Evolutionary conservation across 2,329 filamentous ascomycete genomes (phyloP), one percentile per base, ranked within the genome.

Genomic region (Neurospora crassa): DNA sequence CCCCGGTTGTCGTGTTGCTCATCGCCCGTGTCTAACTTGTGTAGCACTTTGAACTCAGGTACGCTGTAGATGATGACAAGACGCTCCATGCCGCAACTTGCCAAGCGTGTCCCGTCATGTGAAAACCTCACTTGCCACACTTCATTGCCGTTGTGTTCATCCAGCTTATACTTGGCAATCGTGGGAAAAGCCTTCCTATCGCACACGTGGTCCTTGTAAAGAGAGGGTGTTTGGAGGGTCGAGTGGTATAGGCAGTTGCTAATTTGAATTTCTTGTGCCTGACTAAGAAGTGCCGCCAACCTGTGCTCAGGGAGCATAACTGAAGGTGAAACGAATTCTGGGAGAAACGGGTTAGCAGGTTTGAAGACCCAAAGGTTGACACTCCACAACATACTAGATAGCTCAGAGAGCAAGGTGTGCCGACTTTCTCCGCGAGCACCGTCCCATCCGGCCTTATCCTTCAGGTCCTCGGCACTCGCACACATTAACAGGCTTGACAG

Each of bases 281-380:
- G 90, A 71, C 94, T 87, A 69, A 99, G 83, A 18, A 99, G 84
- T 42, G 90, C 87, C 1, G 93, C 93, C 67, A 99, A 84, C 7
- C 96, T 90, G 79, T 96, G 92, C 78, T 97, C 93, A 1, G 96
- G 96, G 70, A 99, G 91, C 94, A 99, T 98, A 67, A 97, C 92
- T 4, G 94, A 96, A 0, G 96, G 95, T 1, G 96, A 97, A 79
- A 99, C 97, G 71, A 89, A 97, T 84, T 87, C 92, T 95, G 76
- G 20, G 69, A 68, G 41, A 53, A 67, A 34, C 12, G 63, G 47
- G 71, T 82, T 70, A 79, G 72, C 47, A 24, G 43, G 8, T 8
- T 43, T 11, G 68, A 71, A 24, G 67, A 69, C 40, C 12, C 40
- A 16, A 3, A 29, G 47, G 40, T 14, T 67, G 68, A 59, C 24